Evolutionary conservation across 352 stramenopile genomes (phyloP), one percentile per base, ranked within the genome.

Genomic region (Bremia lactucae): DNA sequence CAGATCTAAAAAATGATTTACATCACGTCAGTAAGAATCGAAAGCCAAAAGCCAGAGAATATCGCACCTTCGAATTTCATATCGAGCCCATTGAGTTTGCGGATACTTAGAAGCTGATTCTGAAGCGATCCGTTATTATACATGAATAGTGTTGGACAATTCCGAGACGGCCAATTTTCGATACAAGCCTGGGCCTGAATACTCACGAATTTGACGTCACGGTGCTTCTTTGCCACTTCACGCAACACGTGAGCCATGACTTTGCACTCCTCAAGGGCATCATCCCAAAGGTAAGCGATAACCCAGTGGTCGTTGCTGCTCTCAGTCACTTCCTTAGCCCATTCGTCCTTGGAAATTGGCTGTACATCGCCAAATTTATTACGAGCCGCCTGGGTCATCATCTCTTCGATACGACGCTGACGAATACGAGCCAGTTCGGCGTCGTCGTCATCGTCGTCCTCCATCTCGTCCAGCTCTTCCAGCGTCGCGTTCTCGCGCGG

Each of bases 131-230:
- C 83, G 41, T 96, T 81, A 45, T 89, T 65, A 68, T 97, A 96
- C 68, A 96, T 84, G 57, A 97, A 96, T 21, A 97, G 66, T 34
- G 87, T 95, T 20, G 88, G 88, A 52, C 92, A 86, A 67, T 96
- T 96, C 36, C 69, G 60, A 22, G 80, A 45, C 19, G 88, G 88
- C 87, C 85, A 97, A 59, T 96, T 96, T 59, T 96, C 85, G 35
- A 97, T 86, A 20, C 79, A 90, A 6, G 82, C 72, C 43, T 88
- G 81, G 21, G 79, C 84, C 44, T 91, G 80, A 49, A 97, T 97
- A 53, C 83, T 92, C 43, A 97, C 81, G 43, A 97, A 96, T 62
- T 97, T 97, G 46, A 97, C 68, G 45, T 94, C 82, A 42, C 73
- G 74, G 55, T 96, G 84, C 42, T 79, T 83, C 49, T 72, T 74